Evolutionary conservation across 2,329 filamentous ascomycete species (phyloP), one percentile per base, ranked within the genome.

Genomic region (Pseudohalonectria lignicola): DNA sequence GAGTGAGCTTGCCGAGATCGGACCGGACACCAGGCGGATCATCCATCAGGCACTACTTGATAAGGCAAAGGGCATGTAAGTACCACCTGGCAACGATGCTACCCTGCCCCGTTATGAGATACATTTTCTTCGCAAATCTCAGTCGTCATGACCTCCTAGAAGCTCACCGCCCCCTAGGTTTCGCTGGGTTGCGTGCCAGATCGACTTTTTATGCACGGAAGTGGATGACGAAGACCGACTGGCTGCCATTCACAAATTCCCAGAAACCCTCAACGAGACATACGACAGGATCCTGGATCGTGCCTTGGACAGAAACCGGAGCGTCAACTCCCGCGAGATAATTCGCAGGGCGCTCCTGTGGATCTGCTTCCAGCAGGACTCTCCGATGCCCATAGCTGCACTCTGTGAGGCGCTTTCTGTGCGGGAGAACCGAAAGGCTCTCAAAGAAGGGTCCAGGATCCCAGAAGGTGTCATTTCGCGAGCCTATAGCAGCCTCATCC

Each of bases 161-260:
- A n/a, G n/a, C n/a, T n/a, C n/a, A n/a, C n/a, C n/a, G n/a, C n/a
- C n/a, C 28, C 20, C 31, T 15, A 37, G 35, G 25, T 37, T 37
- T 18, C 35, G 35, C 4, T 37, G 35, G 35, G 35, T 37, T 6
- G 23, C 35, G 5, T 37, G 35, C 17, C 35, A 37, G 25, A 25
- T 37, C 16, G 35, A 37, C 20, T 28, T 29, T 21, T 17, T 37
- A 8, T 26, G 23, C 23, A 26, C 23, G 7, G 15, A 26, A 30
- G 11, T 30, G 15, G 8, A 16, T 30, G 13, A 17, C 35, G 10
- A 37, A 17, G 7, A 30, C 20, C 21, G 13, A 5, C 15, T n/a
- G 13, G 26, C 35, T 23, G 7, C 21, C n/a, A 28, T 37, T n/a
- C 20, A 18, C 4, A 30, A 20, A n/a, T 18, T 37, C 9, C 35